Conservation (phyloP, 1,284 basidiomycete species). For the Cutaneotrichosporon sp. region DNA sequence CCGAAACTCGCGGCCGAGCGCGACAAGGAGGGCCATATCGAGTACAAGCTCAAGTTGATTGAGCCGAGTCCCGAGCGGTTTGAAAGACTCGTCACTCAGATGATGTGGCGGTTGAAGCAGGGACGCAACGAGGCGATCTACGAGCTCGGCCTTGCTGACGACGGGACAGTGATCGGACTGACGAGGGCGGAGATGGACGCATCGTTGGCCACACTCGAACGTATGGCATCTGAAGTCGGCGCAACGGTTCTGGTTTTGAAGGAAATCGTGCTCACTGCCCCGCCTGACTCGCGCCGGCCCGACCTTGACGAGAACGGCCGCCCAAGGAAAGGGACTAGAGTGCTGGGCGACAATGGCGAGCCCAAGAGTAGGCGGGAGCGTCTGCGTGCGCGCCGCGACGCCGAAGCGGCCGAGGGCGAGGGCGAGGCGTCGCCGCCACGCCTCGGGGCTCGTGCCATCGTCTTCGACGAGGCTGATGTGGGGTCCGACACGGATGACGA, state of each 20-base stretch:
- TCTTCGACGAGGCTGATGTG: constrained; percentile 3
- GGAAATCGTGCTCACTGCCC: constrained; percentile 56
- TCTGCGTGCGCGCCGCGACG: constrained; percentile 1
- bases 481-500: constrained; percentile 2
- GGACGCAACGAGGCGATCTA: constrained; percentile 88
- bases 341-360: constrained; percentile 9
- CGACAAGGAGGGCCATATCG: constrained; percentile 48
- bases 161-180: constrained; percentile 77
- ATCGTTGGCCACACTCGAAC: constrained; percentile 74
- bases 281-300: constrained; percentile 17
- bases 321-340: constrained; percentile 25
- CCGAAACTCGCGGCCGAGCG: constrained; percentile 46
- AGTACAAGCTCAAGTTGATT: constrained; percentile 50
- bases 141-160: constrained; percentile 80
- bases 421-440: not conserved
- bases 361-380: constrained; percentile 6
- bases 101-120: constrained; percentile 89
- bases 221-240: constrained; percentile 88
- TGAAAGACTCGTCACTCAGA: constrained; percentile 71
- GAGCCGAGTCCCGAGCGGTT: constrained; percentile 48
- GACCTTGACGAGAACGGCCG: constrained; percentile 29
- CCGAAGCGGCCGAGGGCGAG: not conserved
- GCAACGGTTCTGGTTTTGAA: constrained; percentile 81
- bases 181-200: constrained; percentile 67
- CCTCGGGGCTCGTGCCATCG: not conserved